Evolutionary conservation across 352 stramenopile species (phyloP), one percentile per base, ranked within the genome.

Genomic region (Pythium apleroticum): DNA sequence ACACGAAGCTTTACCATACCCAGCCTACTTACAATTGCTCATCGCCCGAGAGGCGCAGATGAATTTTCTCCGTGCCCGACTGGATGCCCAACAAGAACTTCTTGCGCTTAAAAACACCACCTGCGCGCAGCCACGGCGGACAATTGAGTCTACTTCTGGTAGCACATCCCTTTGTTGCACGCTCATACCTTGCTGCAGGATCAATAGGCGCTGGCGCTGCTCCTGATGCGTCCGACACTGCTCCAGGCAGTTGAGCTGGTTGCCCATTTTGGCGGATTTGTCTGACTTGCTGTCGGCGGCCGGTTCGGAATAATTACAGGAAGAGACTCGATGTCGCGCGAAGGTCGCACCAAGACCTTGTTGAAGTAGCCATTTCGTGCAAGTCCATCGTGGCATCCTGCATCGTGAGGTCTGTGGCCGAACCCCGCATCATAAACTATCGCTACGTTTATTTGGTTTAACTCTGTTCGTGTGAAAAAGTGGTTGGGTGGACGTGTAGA

Each of bases 161-260:
- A 56, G 17, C 30, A 15, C 28, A 15, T 25, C 7, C 7, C 17
- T 25, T 45, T 12, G 2, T 27, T 1, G 11, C 37, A 25, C 0
- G 20, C 25, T 27, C 31, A 7, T 56, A 87, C 84, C 84, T 89
- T 90, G 82, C 39, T 90, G 83, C 5, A 94, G 80, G n/a, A 88
- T 70, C 15, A 89, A 64, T 24, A 91, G 67, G 5, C 80, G 77
- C 74, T 92, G 78, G 27, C 77, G 67, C 54, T 76, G 74, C 71
- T 94, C 83, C 31, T 84, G 76, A 30, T 84, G 74, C 57, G 76
- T 70, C 53, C 86, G 81, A 64, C 85, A 94, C 67, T 92, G 80
- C 75, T 84, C 75, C 17, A 91, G 62, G 69, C 85, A 94, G 65
- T 90, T 92, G 64, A 94, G 76, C 60, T 81, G 68, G 69, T 94